A percentile compares a stretch with the other conserved stretches of the same genome.
These are phyloP conservation scores for Venturia carpophila DNA, from an alignment of 2,329 filamentous ascomycete genomes.

Conservation along the genomic window DNA sequence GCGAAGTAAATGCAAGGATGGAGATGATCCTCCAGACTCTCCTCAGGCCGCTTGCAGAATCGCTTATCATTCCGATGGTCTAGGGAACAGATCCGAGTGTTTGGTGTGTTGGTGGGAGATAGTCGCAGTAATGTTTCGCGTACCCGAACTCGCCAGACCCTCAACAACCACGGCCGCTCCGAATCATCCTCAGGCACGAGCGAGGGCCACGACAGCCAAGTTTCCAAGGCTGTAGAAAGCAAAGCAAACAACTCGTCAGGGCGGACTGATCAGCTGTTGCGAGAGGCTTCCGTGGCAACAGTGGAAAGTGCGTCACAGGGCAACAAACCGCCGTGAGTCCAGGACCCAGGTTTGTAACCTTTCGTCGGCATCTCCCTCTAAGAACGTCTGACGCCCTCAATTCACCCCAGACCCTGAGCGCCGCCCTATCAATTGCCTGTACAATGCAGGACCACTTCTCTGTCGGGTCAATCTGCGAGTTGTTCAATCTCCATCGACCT, in stretches of 20 bases:
- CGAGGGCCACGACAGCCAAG: background rate
- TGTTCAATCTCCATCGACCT: background rate
- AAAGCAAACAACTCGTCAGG: background rate
- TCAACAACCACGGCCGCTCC: background rate
- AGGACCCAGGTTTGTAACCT: background rate
- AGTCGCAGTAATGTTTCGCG: background rate
- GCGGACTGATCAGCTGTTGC: constrained; percentile 1
- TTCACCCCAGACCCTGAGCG: background rate
- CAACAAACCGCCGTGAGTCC: background rate
- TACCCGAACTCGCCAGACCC: background rate
- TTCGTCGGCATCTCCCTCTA: background rate
- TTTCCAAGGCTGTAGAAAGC: background rate
- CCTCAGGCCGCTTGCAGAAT: background rate
- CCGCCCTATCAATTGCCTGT: background rate
- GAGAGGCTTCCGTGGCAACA: background rate
- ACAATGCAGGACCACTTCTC: background rate
- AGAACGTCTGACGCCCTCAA: background rate
- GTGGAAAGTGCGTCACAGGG: background rate
- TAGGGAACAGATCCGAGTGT: background rate
- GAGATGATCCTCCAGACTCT: background rate
- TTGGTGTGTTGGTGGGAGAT: background rate
- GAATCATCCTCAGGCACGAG: background rate
- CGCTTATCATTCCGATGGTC: background rate
- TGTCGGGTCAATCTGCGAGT: background rate
- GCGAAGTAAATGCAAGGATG: background rate